Conservation (phyloP, 148 eudicot species). For the Cornus kousa region DNA sequence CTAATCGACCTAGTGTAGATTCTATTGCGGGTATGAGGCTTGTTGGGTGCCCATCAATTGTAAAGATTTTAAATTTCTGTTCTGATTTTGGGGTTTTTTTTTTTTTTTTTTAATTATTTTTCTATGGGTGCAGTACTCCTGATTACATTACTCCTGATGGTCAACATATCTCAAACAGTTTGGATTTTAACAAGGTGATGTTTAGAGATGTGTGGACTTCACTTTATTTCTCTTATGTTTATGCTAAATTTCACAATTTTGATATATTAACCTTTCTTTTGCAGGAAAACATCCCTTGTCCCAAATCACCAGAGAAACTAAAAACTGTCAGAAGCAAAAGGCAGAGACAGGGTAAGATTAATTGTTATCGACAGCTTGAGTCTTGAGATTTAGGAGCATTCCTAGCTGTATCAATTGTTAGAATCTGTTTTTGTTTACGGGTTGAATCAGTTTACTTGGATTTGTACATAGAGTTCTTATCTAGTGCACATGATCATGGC, state of each 20-base stretch:
- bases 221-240: not conserved
- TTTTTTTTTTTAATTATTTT: not conserved
- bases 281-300: slow-evolving; percentile 68
- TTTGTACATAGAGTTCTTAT: not conserved
- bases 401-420: not conserved
- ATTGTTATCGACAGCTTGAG: not conserved
- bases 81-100: slow-evolving; percentile 5
- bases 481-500: not conserved
- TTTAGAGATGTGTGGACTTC: not conserved
- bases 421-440: not conserved
- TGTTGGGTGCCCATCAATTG: not conserved
- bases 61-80: not conserved
- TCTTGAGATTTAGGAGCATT: not conserved
- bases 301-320: slow-evolving; percentile 78
- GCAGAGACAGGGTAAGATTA: slow-evolving; percentile 51
- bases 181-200: slow-evolving; percentile 60
- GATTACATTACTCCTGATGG: slow-evolving; percentile 88
- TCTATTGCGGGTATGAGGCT: not conserved
- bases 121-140: slow-evolving; percentile 62
- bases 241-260: not conserved
- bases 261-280: slow-evolving; percentile 1
- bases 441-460: not conserved
- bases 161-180: slow-evolving; percentile 43
- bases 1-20: not conserved
- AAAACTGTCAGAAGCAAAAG: slow-evolving; percentile 57